These are phyloP conservation scores for Tuber borchii DNA, from an alignment of 495 filamentous ascomycete genomes.

Conservation along the genomic window DNA sequence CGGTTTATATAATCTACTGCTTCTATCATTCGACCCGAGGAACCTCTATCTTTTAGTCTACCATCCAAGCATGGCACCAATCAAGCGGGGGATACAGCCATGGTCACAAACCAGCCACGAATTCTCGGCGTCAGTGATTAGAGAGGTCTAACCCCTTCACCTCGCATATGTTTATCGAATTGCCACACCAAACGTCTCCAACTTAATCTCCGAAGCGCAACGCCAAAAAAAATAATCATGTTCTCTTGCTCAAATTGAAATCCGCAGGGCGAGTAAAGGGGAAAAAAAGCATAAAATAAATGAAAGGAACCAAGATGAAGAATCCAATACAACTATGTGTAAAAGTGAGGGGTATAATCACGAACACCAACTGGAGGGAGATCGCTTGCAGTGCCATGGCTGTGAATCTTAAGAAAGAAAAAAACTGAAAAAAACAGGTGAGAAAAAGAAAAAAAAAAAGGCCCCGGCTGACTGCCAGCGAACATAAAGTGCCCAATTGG, in stretches of 20 bases:
- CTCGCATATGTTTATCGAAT: not conserved
- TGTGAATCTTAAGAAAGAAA: not conserved
- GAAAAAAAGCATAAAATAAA: not conserved
- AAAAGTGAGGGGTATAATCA: not conserved
- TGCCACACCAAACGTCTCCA: not conserved
- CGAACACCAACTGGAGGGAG: not conserved
- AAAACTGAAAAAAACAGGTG: not conserved
- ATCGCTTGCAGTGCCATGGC: not conserved
- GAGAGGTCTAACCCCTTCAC: not conserved
- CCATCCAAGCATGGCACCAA: not conserved
- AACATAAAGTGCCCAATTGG: not conserved
- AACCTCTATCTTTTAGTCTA: not conserved
- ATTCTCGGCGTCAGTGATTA: not conserved
- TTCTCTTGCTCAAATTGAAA: not conserved
- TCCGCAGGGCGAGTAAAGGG: not conserved
- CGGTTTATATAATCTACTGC: not conserved
- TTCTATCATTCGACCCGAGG: not conserved
- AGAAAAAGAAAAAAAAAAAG: not conserved
- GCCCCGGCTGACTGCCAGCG: not conserved
- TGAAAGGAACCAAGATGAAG: not conserved
- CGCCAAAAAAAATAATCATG: not conserved
- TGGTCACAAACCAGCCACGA: not conserved
- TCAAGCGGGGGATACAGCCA: not conserved
- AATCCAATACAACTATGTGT: not conserved
- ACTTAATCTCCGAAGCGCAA: not conserved